Conservation (phyloP, 345 rosid species). For the Pelargonium nanum region DNA sequence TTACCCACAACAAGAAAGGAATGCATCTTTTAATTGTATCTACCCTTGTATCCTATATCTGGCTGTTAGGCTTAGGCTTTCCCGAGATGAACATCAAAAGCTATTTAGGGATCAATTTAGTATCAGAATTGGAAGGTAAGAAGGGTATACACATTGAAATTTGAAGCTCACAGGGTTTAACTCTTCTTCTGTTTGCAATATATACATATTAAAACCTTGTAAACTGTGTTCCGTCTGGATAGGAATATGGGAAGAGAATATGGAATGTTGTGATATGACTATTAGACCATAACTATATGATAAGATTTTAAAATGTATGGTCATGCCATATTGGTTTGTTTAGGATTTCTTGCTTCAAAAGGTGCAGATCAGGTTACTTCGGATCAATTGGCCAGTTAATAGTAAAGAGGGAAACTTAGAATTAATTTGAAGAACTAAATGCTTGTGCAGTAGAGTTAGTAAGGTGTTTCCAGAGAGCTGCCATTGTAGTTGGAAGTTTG, state of each 20-base stretch:
- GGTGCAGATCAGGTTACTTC: neutral
- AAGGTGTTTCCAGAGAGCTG: neutral
- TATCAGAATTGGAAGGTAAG: neutral
- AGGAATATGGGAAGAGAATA: neutral
- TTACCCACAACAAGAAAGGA: neutral
- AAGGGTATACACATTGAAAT: neutral
- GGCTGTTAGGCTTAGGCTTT: neutral
- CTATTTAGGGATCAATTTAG: neutral
- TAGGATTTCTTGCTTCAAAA: neutral
- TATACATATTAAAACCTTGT: too few relatives aligned
- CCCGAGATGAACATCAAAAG: neutral
- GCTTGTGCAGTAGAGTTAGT: neutral
- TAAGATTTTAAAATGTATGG: neutral
- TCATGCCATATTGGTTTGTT: too few relatives aligned
- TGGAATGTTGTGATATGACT: neutral
- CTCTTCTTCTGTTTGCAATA: too few relatives aligned
- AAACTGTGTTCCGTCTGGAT: too few relatives aligned
- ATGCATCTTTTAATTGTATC: neutral
- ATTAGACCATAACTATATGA: neutral
- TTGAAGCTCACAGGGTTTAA: too few relatives aligned
- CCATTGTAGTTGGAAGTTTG: slow-evolving; percentile 3
- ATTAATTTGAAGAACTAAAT: neutral
- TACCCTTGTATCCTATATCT: neutral
- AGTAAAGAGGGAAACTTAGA: neutral
- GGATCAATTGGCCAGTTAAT: neutral